Base-by-base conservation (phyloP, 352 stramenopile species). In the Pythium graminicola region DNA sequence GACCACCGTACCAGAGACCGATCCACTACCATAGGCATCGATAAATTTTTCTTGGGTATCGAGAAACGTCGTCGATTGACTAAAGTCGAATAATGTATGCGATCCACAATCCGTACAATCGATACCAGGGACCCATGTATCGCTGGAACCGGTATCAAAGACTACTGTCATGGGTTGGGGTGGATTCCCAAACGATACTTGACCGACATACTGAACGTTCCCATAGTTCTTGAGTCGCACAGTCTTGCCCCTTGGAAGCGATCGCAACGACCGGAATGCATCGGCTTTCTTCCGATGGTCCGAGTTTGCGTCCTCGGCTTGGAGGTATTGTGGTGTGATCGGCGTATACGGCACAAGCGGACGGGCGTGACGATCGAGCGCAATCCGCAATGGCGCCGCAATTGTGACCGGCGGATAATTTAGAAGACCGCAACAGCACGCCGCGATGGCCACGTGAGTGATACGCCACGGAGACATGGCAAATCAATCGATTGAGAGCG, bases 171-270 rank as follows among this genome's bases (percentile, higher is more conserved):
- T 27, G 6, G 64, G 39, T 57, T 92, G 81, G 41, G 63, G 35
- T 19, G 35, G 35, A 47, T 84, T 86, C 0, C 81, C 81, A 32
- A 92, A 84, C n/a, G 76, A 65, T 26, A 92, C 64, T 9, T 67
- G 60, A 14, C 81, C 81, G 7, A 89, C 79, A 54, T 92, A 92
- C 64, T 92, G 81, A 23, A 92, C 81, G 44, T 88, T 92, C 65
- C 81, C 81, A 54, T 86, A 92, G 65, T 92, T 92, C 50, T 84
- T 74, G 45, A 89, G 60, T 51, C 55, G 31, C 35, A 85, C 69
- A 47, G 69, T 72, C 47, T 82, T 77, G 38, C 51, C 50, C 6
- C n/a, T 38, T 8, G 67, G 58, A n/a, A 86, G 45, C 7, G 31
- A 31, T 13, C 23, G 47, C 17, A 57, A 42, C 29, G 7, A 7